phyloP scores from a whole-genome alignment of 2,329 filamentous ascomycete genomes.

The Pseudopyricularia javanii region DNA sequence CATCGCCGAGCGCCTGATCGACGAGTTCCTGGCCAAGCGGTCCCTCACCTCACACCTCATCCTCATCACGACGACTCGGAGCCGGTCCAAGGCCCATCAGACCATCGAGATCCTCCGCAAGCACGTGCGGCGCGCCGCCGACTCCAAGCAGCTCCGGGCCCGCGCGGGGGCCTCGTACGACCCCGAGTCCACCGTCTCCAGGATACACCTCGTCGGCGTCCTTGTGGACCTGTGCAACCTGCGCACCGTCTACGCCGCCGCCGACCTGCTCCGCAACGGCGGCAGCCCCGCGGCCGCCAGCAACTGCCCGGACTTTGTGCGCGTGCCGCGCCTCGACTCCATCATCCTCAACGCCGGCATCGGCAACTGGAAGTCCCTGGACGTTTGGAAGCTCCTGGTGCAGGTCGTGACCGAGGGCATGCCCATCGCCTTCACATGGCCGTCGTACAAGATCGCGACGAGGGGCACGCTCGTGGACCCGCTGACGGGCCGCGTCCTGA shows the following conservation, averaged over 20 bases:
- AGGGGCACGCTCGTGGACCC: constrained; percentile 29
- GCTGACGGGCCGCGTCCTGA: constrained; percentile 23
- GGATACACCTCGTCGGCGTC: constrained; percentile 46
- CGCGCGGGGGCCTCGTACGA: constrained; percentile 24
- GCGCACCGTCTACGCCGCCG: constrained; percentile 33
- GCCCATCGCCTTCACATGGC: constrained; percentile 61
- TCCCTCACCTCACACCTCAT: constrained; percentile 58
- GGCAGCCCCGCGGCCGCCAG: constrained; percentile 18
- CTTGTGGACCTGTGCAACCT: constrained; percentile 51
- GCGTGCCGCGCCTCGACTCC: constrained; percentile 61
- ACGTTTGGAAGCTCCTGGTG: constrained; percentile 50
- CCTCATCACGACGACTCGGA: constrained; percentile 75
- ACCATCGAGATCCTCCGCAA: constrained; percentile 53
- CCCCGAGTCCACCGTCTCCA: constrained; percentile 28
- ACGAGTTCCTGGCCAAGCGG: constrained; percentile 69
- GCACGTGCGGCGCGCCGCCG: constrained; percentile 42
- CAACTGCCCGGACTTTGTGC: constrained; percentile 25
- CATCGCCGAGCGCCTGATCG: constrained; percentile 73
- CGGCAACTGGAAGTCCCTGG: constrained; percentile 71
- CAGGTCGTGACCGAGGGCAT: constrained; percentile 45
- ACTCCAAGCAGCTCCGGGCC: constrained; percentile 24
- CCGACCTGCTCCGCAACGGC: constrained; percentile 28
- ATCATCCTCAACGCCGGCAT: constrained; percentile 82
- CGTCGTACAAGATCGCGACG: constrained; percentile 58
- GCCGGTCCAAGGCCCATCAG: constrained; percentile 57